Percentiles rank a stretch among this genome's conserved stretches.
phyloP scores from a whole-genome alignment of 208 protist genomes.

The Trypanosoma vivax region DNA sequence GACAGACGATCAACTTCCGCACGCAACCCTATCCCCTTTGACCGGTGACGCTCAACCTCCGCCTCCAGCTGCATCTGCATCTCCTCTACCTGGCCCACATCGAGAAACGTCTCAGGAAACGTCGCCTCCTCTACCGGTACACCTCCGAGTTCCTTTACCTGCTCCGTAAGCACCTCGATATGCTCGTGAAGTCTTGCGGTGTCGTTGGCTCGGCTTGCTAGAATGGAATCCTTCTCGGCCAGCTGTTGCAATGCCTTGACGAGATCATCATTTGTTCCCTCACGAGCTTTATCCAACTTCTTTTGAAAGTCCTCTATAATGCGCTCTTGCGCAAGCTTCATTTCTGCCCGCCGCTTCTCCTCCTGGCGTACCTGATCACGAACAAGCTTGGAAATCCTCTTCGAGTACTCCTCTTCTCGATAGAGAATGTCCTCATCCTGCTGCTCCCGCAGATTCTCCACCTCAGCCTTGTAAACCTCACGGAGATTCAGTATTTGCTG shows the following conservation, averaged over 20 bases:
- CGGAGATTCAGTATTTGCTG: slow-evolving; percentile 70
- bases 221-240: slow-evolving; percentile 69
- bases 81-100: slow-evolving; percentile 82
- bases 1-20: slow-evolving; percentile 72
- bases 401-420: slow-evolving; percentile 72
- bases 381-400: slow-evolving; percentile 71
- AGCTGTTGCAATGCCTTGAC: slow-evolving; percentile 56
- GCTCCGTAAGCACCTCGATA: slow-evolving; percentile 56
- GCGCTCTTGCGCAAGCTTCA: slow-evolving; percentile 67
- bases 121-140: slow-evolving; percentile 25
- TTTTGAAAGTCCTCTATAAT: slow-evolving; percentile 83
- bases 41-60: slow-evolving; percentile 51
- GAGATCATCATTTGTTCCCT: slow-evolving; percentile 75
- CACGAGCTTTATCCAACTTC: slow-evolving; percentile 68
- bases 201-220: slow-evolving; percentile 78
- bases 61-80: slow-evolving; percentile 47
- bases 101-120: slow-evolving; percentile 65
- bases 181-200: slow-evolving; percentile 64
- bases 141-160: slow-evolving; percentile 51
- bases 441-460: slow-evolving; percentile 80
- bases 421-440: slow-evolving; percentile 77
- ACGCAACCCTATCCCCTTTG: slow-evolving; percentile 61
- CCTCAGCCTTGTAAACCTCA: slow-evolving; percentile 73
- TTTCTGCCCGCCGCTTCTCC: slow-evolving; percentile 62
- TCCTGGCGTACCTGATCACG: slow-evolving; percentile 76